Evolutionary conservation across 108 stramenopile genomes (phyloP).

Genomic region (Cyclotella distinguenda): DNA sequence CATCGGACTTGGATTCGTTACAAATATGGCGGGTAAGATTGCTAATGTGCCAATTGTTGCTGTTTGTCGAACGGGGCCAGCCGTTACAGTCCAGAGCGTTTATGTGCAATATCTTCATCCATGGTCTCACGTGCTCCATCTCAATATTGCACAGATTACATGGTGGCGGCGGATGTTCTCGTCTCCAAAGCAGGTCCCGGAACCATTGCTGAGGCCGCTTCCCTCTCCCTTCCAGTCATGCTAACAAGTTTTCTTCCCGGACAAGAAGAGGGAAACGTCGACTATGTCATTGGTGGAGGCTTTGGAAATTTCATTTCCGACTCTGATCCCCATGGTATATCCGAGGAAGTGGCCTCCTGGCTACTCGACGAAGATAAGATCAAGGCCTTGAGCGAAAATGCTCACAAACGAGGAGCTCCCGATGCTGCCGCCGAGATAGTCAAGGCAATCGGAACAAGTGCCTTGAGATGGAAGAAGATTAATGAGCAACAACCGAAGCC

Average conservation of each 20-base stretch:
- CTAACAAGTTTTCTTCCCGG: conserved; percentile 87
- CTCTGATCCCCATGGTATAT: conserved; percentile 71
- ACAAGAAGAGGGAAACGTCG: conserved; percentile 90
- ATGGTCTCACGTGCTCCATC: not conserved
- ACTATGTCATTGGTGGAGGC: conserved; percentile 76
- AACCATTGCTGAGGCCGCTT: conserved; percentile 96
- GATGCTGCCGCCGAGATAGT: conserved; percentile 84
- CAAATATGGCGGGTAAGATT: conserved; percentile 76
- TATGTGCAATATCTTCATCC: not conserved
- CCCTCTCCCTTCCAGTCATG: conserved; percentile 91
- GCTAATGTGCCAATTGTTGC: not conserved
- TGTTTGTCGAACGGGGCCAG: not conserved
- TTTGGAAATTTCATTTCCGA: conserved; percentile 78
- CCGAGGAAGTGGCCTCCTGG: conserved; percentile 73
- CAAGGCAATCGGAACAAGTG: conserved; percentile 71
- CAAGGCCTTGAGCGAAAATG: conserved; percentile 59
- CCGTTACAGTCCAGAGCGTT: too few relatives aligned
- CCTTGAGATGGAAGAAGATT: conserved; percentile 49
- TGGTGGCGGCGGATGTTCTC: conserved; percentile 93
- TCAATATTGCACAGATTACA: conserved; percentile 62
- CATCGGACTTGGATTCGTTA: conserved; percentile 86
- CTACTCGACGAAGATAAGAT: conserved; percentile 58
- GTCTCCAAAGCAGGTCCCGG: conserved; percentile 98
- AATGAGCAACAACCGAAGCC: conserved; percentile 11
- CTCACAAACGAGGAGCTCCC: conserved; percentile 65